A percentile compares a stretch with the other conserved stretches of the same genome.
These are phyloP conservation scores for Mycena venus DNA, from an alignment of 768 basidiomycete genomes.

Conservation along the genomic window DNA sequence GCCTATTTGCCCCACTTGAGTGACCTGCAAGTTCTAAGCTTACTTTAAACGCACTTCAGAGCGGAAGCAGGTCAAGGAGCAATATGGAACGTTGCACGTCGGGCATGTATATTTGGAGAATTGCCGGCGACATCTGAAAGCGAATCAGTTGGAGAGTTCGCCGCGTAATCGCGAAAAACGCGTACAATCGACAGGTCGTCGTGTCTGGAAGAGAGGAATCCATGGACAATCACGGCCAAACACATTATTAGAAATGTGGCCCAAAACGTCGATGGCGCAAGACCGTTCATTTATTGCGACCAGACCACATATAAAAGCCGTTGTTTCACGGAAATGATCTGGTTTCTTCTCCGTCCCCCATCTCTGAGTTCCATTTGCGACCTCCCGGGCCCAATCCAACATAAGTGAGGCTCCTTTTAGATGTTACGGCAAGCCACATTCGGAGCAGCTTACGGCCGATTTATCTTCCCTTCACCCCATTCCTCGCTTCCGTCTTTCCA, in stretches of 20 bases:
- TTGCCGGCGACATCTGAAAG: constrained; percentile 77
- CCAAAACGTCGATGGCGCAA: neutral
- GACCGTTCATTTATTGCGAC: neutral
- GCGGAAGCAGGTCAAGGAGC: constrained; percentile 84
- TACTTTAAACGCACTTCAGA: constrained; percentile 64
- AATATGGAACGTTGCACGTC: constrained; percentile 84
- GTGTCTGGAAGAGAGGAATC: constrained; percentile 11
- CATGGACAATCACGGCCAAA: neutral
- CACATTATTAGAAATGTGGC: too few relatives aligned
- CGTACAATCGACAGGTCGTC: constrained; percentile 21
- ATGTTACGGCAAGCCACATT: too few relatives aligned
- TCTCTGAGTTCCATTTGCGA: too few relatives aligned
- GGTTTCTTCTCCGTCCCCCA: too few relatives aligned
- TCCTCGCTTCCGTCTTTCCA: too few relatives aligned
- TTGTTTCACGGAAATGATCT: neutral
- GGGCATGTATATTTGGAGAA: constrained; percentile 88
- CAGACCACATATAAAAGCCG: neutral
- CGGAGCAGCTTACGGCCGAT: too few relatives aligned
- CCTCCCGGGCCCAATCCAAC: too few relatives aligned
- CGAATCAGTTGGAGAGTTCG: neutral
- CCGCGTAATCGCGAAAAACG: neutral
- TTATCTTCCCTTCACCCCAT: too few relatives aligned
- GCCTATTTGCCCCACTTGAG: constrained; percentile 43
- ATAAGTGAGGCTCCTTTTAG: too few relatives aligned
- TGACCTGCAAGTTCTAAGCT: neutral